Percentiles rank a stretch among this genome's conserved stretches.
Conservation (phyloP, 2,329 filamentous ascomycete species). For the Zymoseptoria pseudotritici region DNA sequence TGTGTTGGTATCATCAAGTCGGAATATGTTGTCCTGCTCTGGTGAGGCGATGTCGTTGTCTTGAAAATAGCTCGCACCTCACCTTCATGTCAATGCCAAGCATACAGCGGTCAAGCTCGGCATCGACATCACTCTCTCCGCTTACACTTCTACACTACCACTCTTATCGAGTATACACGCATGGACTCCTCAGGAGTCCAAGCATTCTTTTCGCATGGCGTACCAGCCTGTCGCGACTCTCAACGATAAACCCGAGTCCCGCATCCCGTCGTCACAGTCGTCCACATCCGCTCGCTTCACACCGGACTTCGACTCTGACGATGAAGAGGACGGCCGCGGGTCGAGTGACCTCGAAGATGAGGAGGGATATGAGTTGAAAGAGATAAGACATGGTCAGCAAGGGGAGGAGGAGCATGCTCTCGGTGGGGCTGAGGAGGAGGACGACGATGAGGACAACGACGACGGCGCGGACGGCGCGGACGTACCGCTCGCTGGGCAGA, state of each 20-base stretch:
- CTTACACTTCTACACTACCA: too few relatives aligned
- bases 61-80: too few relatives aligned
- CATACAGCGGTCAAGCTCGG: too few relatives aligned
- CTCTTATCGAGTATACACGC: too few relatives aligned
- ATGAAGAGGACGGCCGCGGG: constrained; percentile 10
- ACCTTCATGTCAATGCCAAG: too few relatives aligned
- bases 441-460: constrained; percentile 24
- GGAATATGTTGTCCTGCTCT: too few relatives aligned
- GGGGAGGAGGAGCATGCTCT: background rate
- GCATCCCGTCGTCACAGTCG: background rate
- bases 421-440: constrained; percentile 10
- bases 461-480: constrained; percentile 11
- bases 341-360: constrained; percentile 13
- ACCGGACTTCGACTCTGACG: constrained; percentile 18
- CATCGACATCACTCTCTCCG: too few relatives aligned
- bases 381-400: constrained; percentile 6
- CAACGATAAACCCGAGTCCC: background rate
- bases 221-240: constrained; percentile 5
- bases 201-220: background rate
- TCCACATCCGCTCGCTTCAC: constrained; percentile 12
- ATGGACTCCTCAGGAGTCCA: too few relatives aligned
- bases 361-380: constrained; percentile 22
- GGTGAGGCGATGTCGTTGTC: too few relatives aligned
- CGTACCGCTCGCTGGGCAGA: constrained; percentile 22
- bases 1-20: too few relatives aligned